A percentile compares a stretch with the other conserved stretches of the same genome.
Conservation (phyloP, 805 yeast genomes). For the Komagataella mondaviorum region DNA sequence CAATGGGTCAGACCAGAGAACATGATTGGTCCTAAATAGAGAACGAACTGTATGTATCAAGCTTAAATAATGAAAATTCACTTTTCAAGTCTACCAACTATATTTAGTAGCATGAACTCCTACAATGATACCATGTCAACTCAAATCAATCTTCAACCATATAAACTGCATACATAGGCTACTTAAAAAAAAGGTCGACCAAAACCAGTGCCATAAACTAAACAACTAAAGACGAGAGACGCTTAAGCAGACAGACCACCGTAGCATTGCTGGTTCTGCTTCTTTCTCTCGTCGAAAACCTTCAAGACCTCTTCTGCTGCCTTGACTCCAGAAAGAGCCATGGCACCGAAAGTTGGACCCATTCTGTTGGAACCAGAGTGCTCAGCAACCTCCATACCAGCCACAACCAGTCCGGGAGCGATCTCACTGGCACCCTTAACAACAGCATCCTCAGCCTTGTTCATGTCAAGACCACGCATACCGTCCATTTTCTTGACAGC, state of each 20-base stretch:
- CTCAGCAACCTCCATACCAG: constrained; percentile 74
- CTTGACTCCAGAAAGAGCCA: constrained; percentile 67
- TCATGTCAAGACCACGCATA: constrained; percentile 74
- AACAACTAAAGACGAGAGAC: neutral
- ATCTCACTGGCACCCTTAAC: constrained; percentile 58
- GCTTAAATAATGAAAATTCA: neutral
- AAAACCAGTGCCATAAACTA: neutral
- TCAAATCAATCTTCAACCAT: neutral
- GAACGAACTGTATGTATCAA: neutral
- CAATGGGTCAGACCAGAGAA: constrained; percentile 96
- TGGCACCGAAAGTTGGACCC: constrained; percentile 81
- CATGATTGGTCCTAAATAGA: constrained; percentile 83
- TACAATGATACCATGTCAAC: too few relatives aligned
- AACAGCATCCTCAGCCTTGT: constrained; percentile 62
- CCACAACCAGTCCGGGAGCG: constrained; percentile 47
- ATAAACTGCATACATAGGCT: neutral
- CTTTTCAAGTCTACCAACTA: too few relatives aligned
- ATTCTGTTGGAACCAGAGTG: constrained; percentile 68
- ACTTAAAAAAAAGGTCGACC: neutral
- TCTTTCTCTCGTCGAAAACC: constrained; percentile 15
- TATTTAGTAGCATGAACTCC: too few relatives aligned
- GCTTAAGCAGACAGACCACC: neutral
- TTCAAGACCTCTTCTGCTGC: constrained; percentile 44
- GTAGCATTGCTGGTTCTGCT: constrained; percentile 9
- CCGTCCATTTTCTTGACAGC: constrained; percentile 36